Conservation (phyloP, 257 asterid species). For the Fraxinus quadrangulata region DNA sequence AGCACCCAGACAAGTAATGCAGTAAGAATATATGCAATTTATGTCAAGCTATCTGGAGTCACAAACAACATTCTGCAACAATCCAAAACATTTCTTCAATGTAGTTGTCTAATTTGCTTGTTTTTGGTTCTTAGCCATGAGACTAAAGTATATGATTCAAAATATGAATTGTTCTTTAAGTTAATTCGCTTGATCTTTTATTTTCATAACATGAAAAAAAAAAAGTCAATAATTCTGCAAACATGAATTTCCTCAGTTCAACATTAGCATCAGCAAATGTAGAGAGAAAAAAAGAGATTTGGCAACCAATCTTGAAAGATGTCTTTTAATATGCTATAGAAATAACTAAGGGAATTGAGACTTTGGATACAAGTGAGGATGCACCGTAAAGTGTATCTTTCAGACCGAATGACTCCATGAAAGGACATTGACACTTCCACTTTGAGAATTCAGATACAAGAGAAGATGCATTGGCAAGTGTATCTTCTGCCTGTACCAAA, state of each 20-base stretch:
- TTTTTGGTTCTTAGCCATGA: not conserved
- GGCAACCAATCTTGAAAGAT: not conserved
- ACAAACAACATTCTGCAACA: not conserved
- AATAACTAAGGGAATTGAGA: not conserved
- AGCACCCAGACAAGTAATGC: slow-evolving; percentile 5
- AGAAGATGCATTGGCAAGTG: not conserved
- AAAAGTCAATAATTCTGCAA: not conserved
- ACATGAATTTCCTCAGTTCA: not conserved
- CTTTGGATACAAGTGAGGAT: not conserved
- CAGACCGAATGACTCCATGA: too few relatives aligned
- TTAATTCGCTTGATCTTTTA: not conserved
- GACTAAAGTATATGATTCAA: not conserved
- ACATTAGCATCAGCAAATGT: not conserved
- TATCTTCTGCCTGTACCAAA: not conserved
- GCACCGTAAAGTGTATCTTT: not conserved
- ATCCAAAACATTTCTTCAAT: not conserved
- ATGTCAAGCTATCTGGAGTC: not conserved
- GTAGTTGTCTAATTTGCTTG: not conserved
- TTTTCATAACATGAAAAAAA: not conserved
- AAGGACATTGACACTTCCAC: too few relatives aligned
- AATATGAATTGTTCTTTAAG: not conserved
- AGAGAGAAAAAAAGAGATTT: not conserved
- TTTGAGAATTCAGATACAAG: not conserved
- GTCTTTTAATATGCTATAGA: not conserved
- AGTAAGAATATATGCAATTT: slow-evolving; percentile 1